Base-by-base conservation (phyloP, 1,284 basidiomycete species). In the Apiotrichum siamense region DNA sequence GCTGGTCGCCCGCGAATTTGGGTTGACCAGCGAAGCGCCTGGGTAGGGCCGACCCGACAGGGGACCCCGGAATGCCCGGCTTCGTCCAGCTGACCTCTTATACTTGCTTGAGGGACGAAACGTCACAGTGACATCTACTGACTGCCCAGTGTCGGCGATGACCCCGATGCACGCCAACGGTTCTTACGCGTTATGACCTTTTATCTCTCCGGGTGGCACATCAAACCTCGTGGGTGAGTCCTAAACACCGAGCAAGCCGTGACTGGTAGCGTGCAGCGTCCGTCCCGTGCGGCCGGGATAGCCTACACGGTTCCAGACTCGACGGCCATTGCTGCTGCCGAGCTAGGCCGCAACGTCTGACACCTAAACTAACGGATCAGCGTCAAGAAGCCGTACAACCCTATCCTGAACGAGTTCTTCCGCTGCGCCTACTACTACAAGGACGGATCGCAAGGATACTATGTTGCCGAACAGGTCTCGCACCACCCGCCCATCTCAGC, bases 371-470 rank as follows among this genome's bases (percentile, higher is more conserved):
- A 32, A 44, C 43, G 32, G 41, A 24, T 35, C 57, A 73, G 67
- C 49, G 96, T 98, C 59, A 98, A 98, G 86, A 98, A 98, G 77
- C 94, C 94, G 82, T 97, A 97, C 75, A 99, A 98, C 72, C 94
- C 96, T 25, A 82, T 97, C 13, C 82, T 98, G 11, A 94, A 96
- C 50, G 94, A 99, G 72, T 94, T 96, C 77, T 99, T 97, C 80
- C 83, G 94, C 45, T 97, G 94, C 76, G 79, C 86, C 52, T 99
- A 97, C 72, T 84, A 89, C 72, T 99, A 98, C 73, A 76, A 84
- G 4, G 86, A 98, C 65, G 89, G 89, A 25, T 86, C 90, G 12
- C 83, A 86, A 59, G 96, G 91, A 0, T 97, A 90, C 77, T 99
- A 96, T 75, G 88, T 99, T 60, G 88, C 96, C 36, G 94, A 99